These are phyloP conservation scores for Globisporangium paroecandrum DNA, from an alignment of 352 stramenopile genomes.

Conservation along the genomic window DNA sequence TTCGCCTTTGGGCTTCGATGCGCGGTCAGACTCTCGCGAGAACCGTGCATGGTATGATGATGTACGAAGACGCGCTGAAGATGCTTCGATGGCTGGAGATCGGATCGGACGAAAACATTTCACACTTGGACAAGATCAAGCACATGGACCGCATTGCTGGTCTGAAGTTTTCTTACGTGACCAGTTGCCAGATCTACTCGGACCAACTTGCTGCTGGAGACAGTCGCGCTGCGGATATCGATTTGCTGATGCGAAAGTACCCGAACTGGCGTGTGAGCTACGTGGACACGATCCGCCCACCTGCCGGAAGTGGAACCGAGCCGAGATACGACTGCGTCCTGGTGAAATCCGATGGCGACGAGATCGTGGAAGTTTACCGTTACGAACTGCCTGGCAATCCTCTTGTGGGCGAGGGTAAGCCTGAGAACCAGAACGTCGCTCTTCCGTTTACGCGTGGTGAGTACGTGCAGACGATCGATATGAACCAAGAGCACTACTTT, in stretches of 20 bases:
- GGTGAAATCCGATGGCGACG: conserved; percentile 77
- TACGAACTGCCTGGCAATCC: conserved; percentile 84
- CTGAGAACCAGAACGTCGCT: conserved; percentile 87
- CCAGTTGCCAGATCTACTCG: conserved; percentile 88
- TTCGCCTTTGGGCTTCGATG: conserved; percentile 85
- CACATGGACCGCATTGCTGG: conserved; percentile 86
- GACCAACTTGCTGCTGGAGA: conserved; percentile 74
- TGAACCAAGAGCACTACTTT: conserved; percentile 90
- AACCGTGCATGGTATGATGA: conserved; percentile 89
- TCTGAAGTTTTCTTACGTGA: conserved; percentile 88
- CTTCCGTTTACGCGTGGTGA: conserved; percentile 84
- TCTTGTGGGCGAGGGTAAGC: conserved; percentile 82
- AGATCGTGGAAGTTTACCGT: conserved; percentile 86
- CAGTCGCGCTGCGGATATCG: conserved; percentile 92
- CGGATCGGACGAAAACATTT: conserved; percentile 78
- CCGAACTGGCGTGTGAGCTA: conserved; percentile 92
- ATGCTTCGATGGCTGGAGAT: conserved; percentile 89
- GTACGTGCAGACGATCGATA: conserved; percentile 89
- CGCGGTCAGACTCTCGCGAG: conserved; percentile 81
- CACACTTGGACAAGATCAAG: conserved; percentile 87
- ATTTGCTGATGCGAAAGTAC: conserved; percentile 96
- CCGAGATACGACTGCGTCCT: conserved; percentile 81
- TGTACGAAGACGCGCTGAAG: conserved; percentile 88
- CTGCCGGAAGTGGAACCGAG: conserved; percentile 52
- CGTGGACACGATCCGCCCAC: conserved; percentile 80